Evolutionary conservation across 306 rosid genomes (phyloP), one percentile per base, ranked within the genome.

Genomic region (Castanea sativa): DNA sequence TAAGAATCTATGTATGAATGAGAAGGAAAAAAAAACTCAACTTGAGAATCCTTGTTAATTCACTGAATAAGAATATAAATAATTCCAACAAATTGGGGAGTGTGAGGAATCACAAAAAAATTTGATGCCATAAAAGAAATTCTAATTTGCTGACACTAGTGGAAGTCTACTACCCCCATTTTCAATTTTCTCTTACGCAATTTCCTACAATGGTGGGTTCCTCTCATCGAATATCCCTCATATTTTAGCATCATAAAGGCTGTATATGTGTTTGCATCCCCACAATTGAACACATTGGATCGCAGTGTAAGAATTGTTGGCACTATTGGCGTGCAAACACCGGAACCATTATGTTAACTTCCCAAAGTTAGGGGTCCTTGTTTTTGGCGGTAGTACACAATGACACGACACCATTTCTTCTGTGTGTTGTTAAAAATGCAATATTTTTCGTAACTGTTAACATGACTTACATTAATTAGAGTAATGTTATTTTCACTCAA

Each of bases 11-110:
- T 8, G 10, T 23, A 13, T 10, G 9, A 79, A 29, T 35, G 27
- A 67, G 23, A 29, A 38, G 8, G 8, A 8, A 41, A 41, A 4
- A 38, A 33, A 27, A 41, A 53, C 12, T 70, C 15, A 65, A 10
- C 23, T 20, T 59, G 16, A 49, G 33, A 59, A 32, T 45, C 73
- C 55, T 60, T 13, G 32, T 32, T 33, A 61, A 58, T 74, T 76
- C 56, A 7, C 60, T 57, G 75, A 53, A 74, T 57, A 55, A 80
- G 74, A 74, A 80, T 35, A 73, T 55, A 64, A 78, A 79, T 33
- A 83, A 78, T 78, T 78, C 76, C 82, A 32, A 68, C 83, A 83
- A 83, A 68, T 83, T 78, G 80, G 80, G 74, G 55, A 27, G 21
- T 5, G 58, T 67, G 56, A 57, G 27, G 77, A 81, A 81, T 75